Evolutionary conservation across 2,329 filamentous ascomycete species (phyloP), one percentile per base, ranked within the genome.

Genomic region (Fusarium lateritium): DNA sequence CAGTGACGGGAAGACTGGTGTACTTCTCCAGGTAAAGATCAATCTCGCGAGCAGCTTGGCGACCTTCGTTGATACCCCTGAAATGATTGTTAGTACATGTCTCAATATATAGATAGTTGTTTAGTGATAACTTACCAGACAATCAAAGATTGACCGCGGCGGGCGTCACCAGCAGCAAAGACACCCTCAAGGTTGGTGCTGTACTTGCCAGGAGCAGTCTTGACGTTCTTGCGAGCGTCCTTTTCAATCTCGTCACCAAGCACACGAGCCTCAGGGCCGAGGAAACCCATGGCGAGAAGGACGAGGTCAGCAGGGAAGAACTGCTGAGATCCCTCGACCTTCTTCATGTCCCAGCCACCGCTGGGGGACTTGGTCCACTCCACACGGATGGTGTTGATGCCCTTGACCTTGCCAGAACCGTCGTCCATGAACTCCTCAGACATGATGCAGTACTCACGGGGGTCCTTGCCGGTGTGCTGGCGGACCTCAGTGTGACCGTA

Each of bases 331-430:
- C 93, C 94, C 72, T 97, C 94, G 33, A 97, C 86, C 80, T 97
- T 95, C 88, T 97, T 97, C 94, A 98, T 98, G 82, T 98, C 95
- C 95, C 95, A 98, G 44, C 94, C 94, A 71, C 94, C 94, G 65
- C 89, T 91, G 28, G 93, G 87, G 55, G 90, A 93, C 86, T 94
- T 96, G 74, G 94, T 96, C 95, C 95, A 98, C 80, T 98, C 94
- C 43, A 98, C 94, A 56, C 95, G 94, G 62, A 96, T 89, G 43
- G 94, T 97, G 83, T 96, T 97, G 86, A 98, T 97, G 69, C 95
- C 95, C 85, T 94, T 97, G 77, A 98, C 94, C 70, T 91, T 91
- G 78, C 94, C 94, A 50, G 82, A 88, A 66, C 94, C 94, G 74
- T 97, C 94, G 71, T 94, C 93, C 65, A 97, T 93, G 73, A 98